Evolutionary conservation across 1,284 basidiomycete species (phyloP).

Genomic region (Neolentinus lepideus): DNA sequence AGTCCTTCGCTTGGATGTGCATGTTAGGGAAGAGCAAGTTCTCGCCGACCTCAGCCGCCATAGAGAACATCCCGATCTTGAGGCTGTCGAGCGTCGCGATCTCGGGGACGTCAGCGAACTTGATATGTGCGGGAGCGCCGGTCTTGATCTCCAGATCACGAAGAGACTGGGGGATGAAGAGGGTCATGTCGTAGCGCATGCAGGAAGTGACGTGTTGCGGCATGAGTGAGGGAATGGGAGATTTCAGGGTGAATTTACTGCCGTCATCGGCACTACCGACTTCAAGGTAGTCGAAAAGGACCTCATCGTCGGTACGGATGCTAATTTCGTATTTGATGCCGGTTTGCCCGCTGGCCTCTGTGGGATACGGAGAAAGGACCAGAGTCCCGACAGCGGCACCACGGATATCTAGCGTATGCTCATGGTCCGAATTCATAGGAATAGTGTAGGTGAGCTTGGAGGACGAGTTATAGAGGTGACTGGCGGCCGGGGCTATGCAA

Average conservation of each 20-base stretch:
- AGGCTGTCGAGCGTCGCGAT: slow-evolving; percentile 34
- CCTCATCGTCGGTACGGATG: slow-evolving; percentile 33
- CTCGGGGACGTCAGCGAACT: slow-evolving; percentile 37
- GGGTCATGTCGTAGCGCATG: slow-evolving; percentile 46
- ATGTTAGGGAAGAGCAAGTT: slow-evolving; percentile 41
- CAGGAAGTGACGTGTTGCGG: slow-evolving; percentile 24
- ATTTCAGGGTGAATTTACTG: slow-evolving; percentile 29
- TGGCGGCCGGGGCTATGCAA: slow-evolving; percentile 29
- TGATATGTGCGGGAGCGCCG: slow-evolving; percentile 37
- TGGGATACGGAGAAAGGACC: slow-evolving; percentile 26
- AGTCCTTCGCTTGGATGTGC: slow-evolving; percentile 29
- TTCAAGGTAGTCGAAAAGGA: slow-evolving; percentile 28
- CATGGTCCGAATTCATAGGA: slow-evolving; percentile 27
- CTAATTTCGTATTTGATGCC: slow-evolving; percentile 43
- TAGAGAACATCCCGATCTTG: slow-evolving; percentile 25
- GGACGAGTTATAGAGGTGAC: slow-evolving; percentile 34
- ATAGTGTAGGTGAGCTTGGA: slow-evolving; percentile 28
- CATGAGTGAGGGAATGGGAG: slow-evolving; percentile 10
- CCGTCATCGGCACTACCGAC: slow-evolving; percentile 20
- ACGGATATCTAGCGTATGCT: slow-evolving; percentile 38
- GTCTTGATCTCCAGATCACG: slow-evolving; percentile 35
- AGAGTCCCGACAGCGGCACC: slow-evolving; percentile 46
- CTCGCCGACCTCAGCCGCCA: slow-evolving; percentile 25
- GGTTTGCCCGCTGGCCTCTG: slow-evolving; percentile 27
- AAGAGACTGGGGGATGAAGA: slow-evolving; percentile 41